These are phyloP conservation scores for Cornus florida DNA, from an alignment of 148 eudicot genomes.

Conservation along the genomic window DNA sequence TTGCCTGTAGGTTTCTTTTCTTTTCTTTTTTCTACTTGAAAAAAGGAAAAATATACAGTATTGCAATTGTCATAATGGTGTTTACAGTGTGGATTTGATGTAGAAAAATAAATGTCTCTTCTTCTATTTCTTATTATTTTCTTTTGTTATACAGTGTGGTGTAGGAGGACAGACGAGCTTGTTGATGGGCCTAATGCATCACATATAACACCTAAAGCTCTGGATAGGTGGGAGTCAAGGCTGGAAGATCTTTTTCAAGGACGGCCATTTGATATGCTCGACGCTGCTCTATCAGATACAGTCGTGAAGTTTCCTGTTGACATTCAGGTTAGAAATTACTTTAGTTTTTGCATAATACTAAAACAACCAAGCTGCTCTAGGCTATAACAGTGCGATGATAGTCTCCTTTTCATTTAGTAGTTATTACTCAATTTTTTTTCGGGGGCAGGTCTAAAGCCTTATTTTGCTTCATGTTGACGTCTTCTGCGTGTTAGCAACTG, in stretches of 20 bases:
- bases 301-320: slow-evolving; percentile 89
- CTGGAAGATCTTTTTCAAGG: slow-evolving; percentile 51
- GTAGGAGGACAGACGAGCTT: slow-evolving; percentile 94
- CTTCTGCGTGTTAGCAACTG: no score
- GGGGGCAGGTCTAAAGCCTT: no score
- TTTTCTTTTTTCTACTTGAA: background rate
- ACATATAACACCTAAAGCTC: slow-evolving; percentile 78
- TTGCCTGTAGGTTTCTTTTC: background rate
- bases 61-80: background rate
- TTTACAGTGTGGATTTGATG: background rate
- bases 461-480: no score
- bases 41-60: background rate
- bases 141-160: slow-evolving; percentile 65
- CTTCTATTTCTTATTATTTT: slow-evolving; percentile 6
- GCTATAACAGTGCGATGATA: no score
- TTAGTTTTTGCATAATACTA: background rate
- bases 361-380: no score
- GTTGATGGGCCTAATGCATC: slow-evolving; percentile 98
- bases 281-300: slow-evolving; percentile 94
- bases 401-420: no score
- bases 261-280: slow-evolving; percentile 98
- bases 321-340: slow-evolving; percentile 70
- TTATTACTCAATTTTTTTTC: no score
- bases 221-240: slow-evolving; percentile 82
- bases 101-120: background rate